Percentiles rank a stretch among this genome's conserved stretches.
phyloP scores from a whole-genome alignment of 768 basidiomycete genomes.

The Xerocomellus amylosporus region DNA sequence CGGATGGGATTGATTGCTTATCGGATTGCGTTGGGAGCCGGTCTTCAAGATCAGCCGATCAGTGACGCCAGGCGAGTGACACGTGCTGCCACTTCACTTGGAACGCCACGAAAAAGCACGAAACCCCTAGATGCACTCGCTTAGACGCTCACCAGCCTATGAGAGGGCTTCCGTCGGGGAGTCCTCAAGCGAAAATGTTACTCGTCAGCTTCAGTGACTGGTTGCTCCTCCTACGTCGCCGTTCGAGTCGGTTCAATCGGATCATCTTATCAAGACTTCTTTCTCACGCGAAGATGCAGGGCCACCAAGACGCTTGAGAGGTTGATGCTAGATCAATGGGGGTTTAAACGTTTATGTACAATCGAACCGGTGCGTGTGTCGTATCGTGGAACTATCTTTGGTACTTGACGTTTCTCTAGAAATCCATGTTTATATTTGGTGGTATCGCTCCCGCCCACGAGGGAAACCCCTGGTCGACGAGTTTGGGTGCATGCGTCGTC shows the following conservation, averaged over 20 bases:
- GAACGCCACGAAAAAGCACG: too few species aligned
- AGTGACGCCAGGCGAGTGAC: not conserved
- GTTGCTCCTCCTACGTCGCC: not conserved
- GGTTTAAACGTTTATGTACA: not conserved
- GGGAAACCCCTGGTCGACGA: too few species aligned
- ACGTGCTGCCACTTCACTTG: too few species aligned
- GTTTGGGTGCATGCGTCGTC: too few species aligned
- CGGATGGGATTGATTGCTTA: too few species aligned
- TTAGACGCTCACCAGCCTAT: too few species aligned
- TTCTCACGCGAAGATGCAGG: not conserved
- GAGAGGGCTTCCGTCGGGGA: too few species aligned
- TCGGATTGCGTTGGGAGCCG: not conserved
- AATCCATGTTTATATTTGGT: not conserved
- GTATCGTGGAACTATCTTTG: not conserved
- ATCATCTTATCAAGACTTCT: not conserved
- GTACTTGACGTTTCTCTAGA: not conserved
- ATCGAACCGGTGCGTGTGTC: not conserved
- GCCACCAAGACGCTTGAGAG: not conserved
- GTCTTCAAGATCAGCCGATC: too few species aligned
- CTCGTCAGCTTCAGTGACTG: too few species aligned
- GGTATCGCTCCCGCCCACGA: not conserved
- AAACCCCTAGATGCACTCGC: too few species aligned
- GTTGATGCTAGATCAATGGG: not conserved
- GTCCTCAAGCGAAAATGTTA: too few species aligned
- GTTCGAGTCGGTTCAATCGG: not conserved